Percentiles rank a stretch among this genome's conserved stretches.
phyloP scores from a whole-genome alignment of 495 filamentous ascomycete genomes.

The Neurospora sp. region DNA sequence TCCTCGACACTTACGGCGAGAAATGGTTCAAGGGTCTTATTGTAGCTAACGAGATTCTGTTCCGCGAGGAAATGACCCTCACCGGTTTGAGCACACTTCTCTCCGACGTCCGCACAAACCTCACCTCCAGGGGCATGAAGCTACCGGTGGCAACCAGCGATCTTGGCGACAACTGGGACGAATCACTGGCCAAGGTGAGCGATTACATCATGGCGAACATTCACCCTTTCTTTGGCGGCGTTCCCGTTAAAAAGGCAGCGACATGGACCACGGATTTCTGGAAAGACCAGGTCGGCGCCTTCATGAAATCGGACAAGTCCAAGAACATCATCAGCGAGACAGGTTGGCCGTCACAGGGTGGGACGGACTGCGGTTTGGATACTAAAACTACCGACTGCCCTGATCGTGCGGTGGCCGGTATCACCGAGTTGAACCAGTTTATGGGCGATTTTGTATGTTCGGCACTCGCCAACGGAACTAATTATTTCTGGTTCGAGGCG shows the following conservation, averaged over 20 bases:
- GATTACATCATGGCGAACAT: slow-evolving; percentile 95
- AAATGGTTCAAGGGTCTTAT: slow-evolving; percentile 74
- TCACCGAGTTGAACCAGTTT: slow-evolving; percentile 75
- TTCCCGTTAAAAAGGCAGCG: slow-evolving; percentile 55
- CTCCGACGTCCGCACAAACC: slow-evolving; percentile 54
- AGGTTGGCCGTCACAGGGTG: slow-evolving; percentile 84
- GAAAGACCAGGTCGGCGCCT: slow-evolving; percentile 50
- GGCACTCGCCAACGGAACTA: slow-evolving; percentile 65
- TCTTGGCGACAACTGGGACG: slow-evolving; percentile 81
- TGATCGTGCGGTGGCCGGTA: slow-evolving; percentile 62
- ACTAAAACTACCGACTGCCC: slow-evolving; percentile 37
- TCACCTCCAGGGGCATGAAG: slow-evolving; percentile 53
- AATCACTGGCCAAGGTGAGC: slow-evolving; percentile 51
- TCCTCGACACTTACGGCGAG: slow-evolving; percentile 59
- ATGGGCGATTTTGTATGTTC: slow-evolving; percentile 82
- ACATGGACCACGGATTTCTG: slow-evolving; percentile 83
- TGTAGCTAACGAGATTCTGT: slow-evolving; percentile 91
- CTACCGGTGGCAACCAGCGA: slow-evolving; percentile 83
- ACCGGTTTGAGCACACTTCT: slow-evolving; percentile 56
- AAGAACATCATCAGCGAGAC: slow-evolving; percentile 75
- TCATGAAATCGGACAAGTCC: slow-evolving; percentile 47
- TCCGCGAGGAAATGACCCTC: slow-evolving; percentile 60
- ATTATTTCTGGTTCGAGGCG: slow-evolving; percentile 95
- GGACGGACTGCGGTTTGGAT: slow-evolving; percentile 60
- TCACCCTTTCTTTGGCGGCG: slow-evolving; percentile 92